Base-by-base conservation (phyloP, 139 green algal genomes). In the Chlamydomonas sp. region DNA sequence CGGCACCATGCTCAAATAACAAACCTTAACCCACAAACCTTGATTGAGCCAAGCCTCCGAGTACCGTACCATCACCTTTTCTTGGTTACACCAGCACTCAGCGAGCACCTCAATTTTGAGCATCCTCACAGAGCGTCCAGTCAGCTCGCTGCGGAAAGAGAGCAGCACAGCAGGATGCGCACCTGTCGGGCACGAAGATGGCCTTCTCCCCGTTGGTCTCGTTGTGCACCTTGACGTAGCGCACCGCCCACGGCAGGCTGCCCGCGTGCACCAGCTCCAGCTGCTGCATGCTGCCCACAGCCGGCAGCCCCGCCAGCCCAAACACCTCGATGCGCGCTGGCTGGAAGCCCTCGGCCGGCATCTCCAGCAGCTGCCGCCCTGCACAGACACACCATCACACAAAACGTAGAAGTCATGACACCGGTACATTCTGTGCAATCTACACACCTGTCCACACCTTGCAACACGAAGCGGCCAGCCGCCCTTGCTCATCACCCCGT, bases 181-280 rank as follows among this genome's bases (percentile, higher is more conserved):
- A 91, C 89, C 68, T 80, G 59, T 91, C 66, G 7, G 87, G 66
- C n/a, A 89, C 16, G 78, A 93, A 93, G 12, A 88, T 49, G 10
- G 78, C 89, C 61, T 85, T 75, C 16, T 83, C 89, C 1, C 89
- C 89, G 14, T 72, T 91, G 18, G 82, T 91, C 87, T 91, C 81
- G 83, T 93, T 94, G 66, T 77, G 3, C 59, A 94, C 89, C 69
- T 82, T 68, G 49, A 93, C 85, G 74, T 89, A 77, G n/a, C 72
- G 79, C 60, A 91, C 49, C 57, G 68, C 79, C 81, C 87, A 93
- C 16, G 90, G 85, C n/a, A 6, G 58, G 14, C 72, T 89, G 73
- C 74, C 83, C 31, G 83, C 83, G 63, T 89, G 84, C 49, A 84
- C 77, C 68, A 93, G 12, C 77, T 93, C 87, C 79, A 93, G 90